These are phyloP conservation scores for Ophiostoma populinum DNA, from an alignment of 2,329 filamentous ascomycete species.

Conservation along the genomic window DNA sequence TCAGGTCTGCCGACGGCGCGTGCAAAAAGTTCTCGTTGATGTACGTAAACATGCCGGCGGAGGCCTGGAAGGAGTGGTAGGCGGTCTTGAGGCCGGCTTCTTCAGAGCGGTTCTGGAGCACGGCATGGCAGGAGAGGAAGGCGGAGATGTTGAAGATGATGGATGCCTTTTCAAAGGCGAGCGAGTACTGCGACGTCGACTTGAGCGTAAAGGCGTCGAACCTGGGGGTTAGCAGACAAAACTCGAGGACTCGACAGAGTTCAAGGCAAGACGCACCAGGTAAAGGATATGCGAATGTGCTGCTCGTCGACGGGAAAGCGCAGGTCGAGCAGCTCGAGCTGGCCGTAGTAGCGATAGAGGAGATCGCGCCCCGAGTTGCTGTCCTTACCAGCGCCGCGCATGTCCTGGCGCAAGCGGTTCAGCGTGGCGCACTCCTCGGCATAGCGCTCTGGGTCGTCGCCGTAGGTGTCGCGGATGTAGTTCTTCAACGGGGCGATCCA, in stretches of 20 bases:
- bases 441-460: constrained; percentile 93
- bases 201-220: constrained; percentile 99
- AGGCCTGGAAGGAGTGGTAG: constrained; percentile 95
- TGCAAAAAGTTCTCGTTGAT: constrained; percentile 99
- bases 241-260: not conserved
- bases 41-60: constrained; percentile 98
- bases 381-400: constrained; percentile 93
- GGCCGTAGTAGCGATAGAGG: constrained; percentile 92
- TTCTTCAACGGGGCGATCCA: constrained; percentile 84
- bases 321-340: constrained; percentile 84
- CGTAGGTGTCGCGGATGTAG: constrained; percentile 87
- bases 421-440: constrained; percentile 87
- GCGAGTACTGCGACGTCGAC: constrained; percentile 86
- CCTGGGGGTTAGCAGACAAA: constrained; percentile 45
- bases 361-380: constrained; percentile 86
- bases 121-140: constrained; percentile 88
- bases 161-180: constrained; percentile 95
- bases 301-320: constrained; percentile 96
- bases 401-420: constrained; percentile 90
- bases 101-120: constrained; percentile 78
- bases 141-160: constrained; percentile 99
- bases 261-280: constrained; percentile 43
- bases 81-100: constrained; percentile 88
- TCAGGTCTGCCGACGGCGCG: constrained; percentile 89
- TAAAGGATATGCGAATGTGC: constrained; percentile 97